phyloP scores from a whole-genome alignment of 106 monocot genomes.

The Dendrobium nobile region DNA sequence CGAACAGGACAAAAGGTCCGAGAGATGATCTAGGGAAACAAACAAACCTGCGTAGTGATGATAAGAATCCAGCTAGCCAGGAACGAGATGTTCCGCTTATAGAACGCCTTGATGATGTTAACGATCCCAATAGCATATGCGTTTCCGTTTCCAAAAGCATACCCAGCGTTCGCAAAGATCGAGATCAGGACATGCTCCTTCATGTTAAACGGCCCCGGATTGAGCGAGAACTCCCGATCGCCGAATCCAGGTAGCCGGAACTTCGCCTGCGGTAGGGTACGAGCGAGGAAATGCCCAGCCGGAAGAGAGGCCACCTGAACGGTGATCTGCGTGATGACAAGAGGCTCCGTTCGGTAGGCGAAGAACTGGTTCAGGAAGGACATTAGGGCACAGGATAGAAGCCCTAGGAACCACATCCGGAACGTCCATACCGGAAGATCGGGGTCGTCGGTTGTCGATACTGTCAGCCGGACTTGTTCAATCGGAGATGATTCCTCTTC shows the following conservation, averaged over 20 bases:
- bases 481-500: slow-evolving; percentile 69
- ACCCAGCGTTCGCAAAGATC: slow-evolving; percentile 95
- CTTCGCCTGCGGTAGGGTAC: slow-evolving; percentile 44
- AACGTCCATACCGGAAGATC: slow-evolving; percentile 88
- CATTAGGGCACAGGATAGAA: slow-evolving; percentile 65
- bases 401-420: slow-evolving; percentile 89
- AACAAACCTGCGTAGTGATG: slow-evolving; percentile 71
- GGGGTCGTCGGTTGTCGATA: slow-evolving; percentile 69
- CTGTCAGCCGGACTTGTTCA: slow-evolving; percentile 86
- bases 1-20: background rate
- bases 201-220: slow-evolving; percentile 95
- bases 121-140: slow-evolving; percentile 87
- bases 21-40: background rate
- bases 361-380: slow-evolving; percentile 98
- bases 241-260: slow-evolving; percentile 57
- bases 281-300: slow-evolving; percentile 56
- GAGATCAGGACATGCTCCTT: slow-evolving; percentile 97
- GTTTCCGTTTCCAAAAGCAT: slow-evolving; percentile 65
- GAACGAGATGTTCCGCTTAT: slow-evolving; percentile 71
- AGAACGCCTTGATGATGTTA: slow-evolving; percentile 85
- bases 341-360: slow-evolving; percentile 78
- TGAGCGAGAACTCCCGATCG: slow-evolving; percentile 57
- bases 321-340: slow-evolving; percentile 87
- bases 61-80: slow-evolving; percentile 70
- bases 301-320: slow-evolving; percentile 94